phyloP scores from a whole-genome alignment of 1,284 basidiomycete species.

The Marasmius sp. region DNA sequence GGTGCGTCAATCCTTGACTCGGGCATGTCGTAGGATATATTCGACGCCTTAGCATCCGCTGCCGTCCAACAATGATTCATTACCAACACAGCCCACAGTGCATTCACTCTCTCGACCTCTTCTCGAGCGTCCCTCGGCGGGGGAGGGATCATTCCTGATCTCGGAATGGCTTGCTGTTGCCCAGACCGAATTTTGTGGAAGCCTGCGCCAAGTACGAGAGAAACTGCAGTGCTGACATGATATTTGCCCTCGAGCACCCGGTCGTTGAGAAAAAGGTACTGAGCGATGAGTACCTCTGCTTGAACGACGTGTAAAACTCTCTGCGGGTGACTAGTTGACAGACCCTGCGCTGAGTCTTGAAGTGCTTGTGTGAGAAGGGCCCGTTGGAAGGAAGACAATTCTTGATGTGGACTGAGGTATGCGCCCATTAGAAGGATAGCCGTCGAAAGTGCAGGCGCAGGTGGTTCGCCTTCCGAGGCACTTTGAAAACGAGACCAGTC shows the following conservation, averaged over 20 bases:
- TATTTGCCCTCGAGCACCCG: slow-evolving; percentile 10
- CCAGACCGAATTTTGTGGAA: slow-evolving; percentile 9
- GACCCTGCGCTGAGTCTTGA: slow-evolving; percentile 3
- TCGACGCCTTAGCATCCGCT: slow-evolving; percentile 8
- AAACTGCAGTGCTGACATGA: slow-evolving; percentile 9
- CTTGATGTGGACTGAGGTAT: not conserved
- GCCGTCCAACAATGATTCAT: slow-evolving; percentile 13
- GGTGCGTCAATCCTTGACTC: slow-evolving; percentile 13
- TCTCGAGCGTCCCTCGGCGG: not conserved
- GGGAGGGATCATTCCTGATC: not conserved
- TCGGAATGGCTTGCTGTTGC: not conserved
- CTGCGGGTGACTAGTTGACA: slow-evolving; percentile 4
- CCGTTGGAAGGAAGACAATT: not conserved
- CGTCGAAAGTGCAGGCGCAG: not conserved
- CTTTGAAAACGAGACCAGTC: not conserved
- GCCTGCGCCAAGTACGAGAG: slow-evolving; percentile 10
- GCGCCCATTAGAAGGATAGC: slow-evolving; percentile 5
- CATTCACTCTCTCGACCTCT: slow-evolving; percentile 12
- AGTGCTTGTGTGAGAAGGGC: not conserved
- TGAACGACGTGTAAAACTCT: slow-evolving; percentile 4
- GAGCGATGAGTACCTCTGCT: slow-evolving; percentile 7
- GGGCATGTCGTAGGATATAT: not conserved
- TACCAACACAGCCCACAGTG: slow-evolving; percentile 13
- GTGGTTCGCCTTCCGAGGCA: not conserved
- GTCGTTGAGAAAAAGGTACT: slow-evolving; percentile 8